Evolutionary conservation across 2,329 filamentous ascomycete genomes (phyloP).

Genomic region (Fusarium tjaetaba): DNA sequence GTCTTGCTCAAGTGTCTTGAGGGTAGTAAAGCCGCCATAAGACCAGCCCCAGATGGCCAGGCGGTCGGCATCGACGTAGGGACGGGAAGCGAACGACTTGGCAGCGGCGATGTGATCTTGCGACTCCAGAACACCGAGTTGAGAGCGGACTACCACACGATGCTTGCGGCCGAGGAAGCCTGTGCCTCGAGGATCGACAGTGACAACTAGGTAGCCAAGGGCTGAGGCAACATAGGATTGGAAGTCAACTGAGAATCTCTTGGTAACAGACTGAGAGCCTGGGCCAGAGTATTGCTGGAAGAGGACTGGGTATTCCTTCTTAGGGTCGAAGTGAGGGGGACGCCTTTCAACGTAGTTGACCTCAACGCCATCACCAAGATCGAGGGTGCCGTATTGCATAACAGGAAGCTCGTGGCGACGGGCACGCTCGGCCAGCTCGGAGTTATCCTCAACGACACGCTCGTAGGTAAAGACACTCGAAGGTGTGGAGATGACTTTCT

Average conservation of each 20-base stretch:
- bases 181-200: slow-evolving; percentile 92
- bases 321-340: slow-evolving; percentile 85
- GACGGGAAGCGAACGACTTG: slow-evolving; percentile 81
- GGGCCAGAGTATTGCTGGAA: slow-evolving; percentile 97
- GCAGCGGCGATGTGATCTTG: slow-evolving; percentile 91
- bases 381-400: slow-evolving; percentile 83
- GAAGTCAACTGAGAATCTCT: slow-evolving; percentile 85
- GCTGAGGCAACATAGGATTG: slow-evolving; percentile 87
- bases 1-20: slow-evolving; percentile 94
- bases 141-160: slow-evolving; percentile 82
- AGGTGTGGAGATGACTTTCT: slow-evolving; percentile 87
- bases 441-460: slow-evolving; percentile 81
- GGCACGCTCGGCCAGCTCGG: slow-evolving; percentile 72
- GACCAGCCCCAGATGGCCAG: slow-evolving; percentile 99
- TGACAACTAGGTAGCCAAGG: slow-evolving; percentile 93
- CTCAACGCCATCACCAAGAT: slow-evolving; percentile 78
- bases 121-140: slow-evolving; percentile 86
- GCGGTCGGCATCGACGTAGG: slow-evolving; percentile 82
- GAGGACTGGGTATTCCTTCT: slow-evolving; percentile 89
- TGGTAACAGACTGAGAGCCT: slow-evolving; percentile 87
- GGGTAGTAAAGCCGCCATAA: slow-evolving; percentile 92
- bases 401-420: slow-evolving; percentile 83
- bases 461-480: slow-evolving; percentile 72
- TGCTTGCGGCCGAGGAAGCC: slow-evolving; percentile 88
- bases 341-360: slow-evolving; percentile 82